Evolutionary conservation across 768 basidiomycete genomes (phyloP).

Genomic region (Pleurotus tuber-regium): DNA sequence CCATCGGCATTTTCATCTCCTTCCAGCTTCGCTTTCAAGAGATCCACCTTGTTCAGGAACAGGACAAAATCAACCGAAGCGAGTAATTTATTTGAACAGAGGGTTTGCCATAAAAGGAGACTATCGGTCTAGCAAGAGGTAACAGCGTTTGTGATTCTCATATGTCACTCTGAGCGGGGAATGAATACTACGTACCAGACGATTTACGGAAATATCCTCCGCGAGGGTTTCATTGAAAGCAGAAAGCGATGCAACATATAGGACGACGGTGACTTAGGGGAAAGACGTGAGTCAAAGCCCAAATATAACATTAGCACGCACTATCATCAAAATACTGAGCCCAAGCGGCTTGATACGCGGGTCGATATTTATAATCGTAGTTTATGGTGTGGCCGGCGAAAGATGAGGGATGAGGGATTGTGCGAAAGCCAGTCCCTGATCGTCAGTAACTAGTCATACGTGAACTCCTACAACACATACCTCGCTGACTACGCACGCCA

Average conservation of each 20-base stretch:
- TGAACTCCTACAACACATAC: too few relatives aligned
- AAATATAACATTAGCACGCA: conserved; percentile 20
- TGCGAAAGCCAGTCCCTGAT: neutral
- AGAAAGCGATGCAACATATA: conserved; percentile 65
- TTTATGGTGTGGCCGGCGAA: neutral
- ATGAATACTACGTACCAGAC: conserved; percentile 46
- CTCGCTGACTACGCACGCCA: conserved; percentile 54
- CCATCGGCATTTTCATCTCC: neutral
- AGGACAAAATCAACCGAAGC: conserved; percentile 53
- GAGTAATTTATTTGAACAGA: conserved; percentile 58
- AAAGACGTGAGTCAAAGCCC: conserved; percentile 6
- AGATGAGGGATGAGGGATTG: neutral
- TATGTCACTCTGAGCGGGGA: conserved; percentile 6
- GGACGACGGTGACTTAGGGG: conserved; percentile 52
- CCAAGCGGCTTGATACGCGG: conserved; percentile 51
- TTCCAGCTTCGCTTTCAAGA: conserved; percentile 52
- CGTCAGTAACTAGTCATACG: too few relatives aligned
- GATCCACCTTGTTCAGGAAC: conserved; percentile 63
- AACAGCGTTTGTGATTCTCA: neutral
- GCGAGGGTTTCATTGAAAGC: conserved; percentile 63
- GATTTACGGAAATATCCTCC: conserved; percentile 57
- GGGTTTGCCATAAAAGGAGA: conserved; percentile 54
- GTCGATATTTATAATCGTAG: too few relatives aligned
- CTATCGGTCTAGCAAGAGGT: conserved; percentile 44
- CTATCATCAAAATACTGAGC: conserved; percentile 70